phyloP scores from a whole-genome alignment of 2,329 filamentous ascomycete species.

The Fusarium redolens region DNA sequence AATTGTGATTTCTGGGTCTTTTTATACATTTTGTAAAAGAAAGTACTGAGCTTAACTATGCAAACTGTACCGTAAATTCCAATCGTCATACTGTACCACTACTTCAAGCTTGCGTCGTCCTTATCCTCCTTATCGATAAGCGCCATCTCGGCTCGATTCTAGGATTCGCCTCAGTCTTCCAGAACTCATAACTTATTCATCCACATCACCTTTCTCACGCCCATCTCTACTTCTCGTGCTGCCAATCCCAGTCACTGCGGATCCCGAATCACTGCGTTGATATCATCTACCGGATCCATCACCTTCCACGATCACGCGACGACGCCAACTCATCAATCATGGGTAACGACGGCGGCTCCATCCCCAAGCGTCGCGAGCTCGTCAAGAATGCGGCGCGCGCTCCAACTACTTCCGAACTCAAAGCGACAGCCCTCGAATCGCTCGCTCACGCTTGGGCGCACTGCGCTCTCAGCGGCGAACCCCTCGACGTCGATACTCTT shows the following conservation, averaged over 20 bases:
- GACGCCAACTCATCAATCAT: conserved; percentile 61
- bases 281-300: background rate
- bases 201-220: background rate
- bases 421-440: conserved; percentile 87
- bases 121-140: conserved; percentile 41
- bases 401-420: conserved; percentile 85
- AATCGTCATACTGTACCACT: background rate
- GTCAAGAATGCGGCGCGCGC: conserved; percentile 91
- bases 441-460: conserved; percentile 88
- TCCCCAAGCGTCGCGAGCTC: conserved; percentile 93
- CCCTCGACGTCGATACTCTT: conserved; percentile 74
- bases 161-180: conserved; percentile 35
- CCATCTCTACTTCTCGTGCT: background rate
- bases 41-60: fast-evolving
- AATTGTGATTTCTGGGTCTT: too few relatives aligned
- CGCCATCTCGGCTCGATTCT: conserved; percentile 10
- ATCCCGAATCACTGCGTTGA: background rate
- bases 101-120: background rate
- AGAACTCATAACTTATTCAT: conserved; percentile 16
- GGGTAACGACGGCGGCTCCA: conserved; percentile 98
- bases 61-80: background rate
- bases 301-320: background rate
- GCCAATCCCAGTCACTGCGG: too few relatives aligned
- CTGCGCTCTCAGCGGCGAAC: conserved; percentile 85
- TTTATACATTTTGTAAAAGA: fast-evolving